Conservation (phyloP, 1,284 basidiomycete species). For the Trichosporon coremiiforme region DNA sequence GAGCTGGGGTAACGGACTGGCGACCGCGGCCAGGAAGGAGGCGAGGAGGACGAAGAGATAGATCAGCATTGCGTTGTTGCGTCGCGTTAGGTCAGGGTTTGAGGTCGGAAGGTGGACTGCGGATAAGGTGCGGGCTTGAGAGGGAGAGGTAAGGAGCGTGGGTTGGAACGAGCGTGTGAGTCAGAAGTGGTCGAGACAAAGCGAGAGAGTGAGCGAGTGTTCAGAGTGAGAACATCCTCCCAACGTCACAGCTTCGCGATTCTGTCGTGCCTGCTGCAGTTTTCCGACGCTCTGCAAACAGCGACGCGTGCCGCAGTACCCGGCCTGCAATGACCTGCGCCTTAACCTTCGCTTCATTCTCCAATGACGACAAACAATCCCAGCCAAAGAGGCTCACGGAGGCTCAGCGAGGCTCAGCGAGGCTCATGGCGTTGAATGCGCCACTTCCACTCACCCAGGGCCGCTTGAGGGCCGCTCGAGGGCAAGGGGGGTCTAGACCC, state of each 20-base stretch:
- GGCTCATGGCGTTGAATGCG: not conserved
- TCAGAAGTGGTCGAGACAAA: not conserved
- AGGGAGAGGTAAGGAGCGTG: not conserved
- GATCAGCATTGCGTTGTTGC: not conserved
- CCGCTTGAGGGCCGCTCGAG: no score
- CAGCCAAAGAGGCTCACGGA: no score
- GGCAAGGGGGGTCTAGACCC: not conserved
- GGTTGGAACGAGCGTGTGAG: not conserved
- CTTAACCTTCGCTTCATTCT: no score
- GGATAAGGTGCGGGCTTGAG: no score
- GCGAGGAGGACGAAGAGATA: conserved; percentile 19
- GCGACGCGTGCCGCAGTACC: no score
- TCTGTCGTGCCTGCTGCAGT: no score
- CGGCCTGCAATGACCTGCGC: no score
- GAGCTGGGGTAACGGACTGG: not conserved
- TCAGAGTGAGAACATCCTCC: not conserved
- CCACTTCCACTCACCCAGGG: not conserved
- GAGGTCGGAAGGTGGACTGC: not conserved
- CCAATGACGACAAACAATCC: no score
- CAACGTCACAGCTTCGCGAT: not conserved
- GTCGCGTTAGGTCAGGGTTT: not conserved
- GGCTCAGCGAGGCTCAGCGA: no score
- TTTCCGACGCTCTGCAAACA: not conserved
- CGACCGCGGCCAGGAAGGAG: conserved; percentile 9
- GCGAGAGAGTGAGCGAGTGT: conserved; percentile 13